A percentile compares a stretch with the other conserved stretches of the same genome.
Evolutionary conservation across 352 stramenopile species (phyloP).

Genomic region (Aphanomyces invadans): DNA sequence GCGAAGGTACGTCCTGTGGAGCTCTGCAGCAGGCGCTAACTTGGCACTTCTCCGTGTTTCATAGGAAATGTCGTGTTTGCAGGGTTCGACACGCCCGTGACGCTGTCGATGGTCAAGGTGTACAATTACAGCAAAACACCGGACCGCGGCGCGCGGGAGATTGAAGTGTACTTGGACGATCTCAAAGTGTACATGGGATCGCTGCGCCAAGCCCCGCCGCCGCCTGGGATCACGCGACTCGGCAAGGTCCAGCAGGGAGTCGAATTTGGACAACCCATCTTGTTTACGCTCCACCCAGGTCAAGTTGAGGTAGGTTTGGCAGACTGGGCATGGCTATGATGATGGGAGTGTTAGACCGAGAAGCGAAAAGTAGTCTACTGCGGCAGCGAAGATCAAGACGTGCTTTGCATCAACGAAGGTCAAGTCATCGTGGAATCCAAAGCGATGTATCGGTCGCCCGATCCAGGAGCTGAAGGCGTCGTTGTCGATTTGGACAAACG

Average conservation of each 20-base stretch:
- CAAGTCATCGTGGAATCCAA: conserved; percentile 79
- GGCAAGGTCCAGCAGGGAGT: conserved; percentile 38
- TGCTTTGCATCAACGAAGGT: conserved; percentile 85
- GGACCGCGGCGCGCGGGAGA: conserved; percentile 66
- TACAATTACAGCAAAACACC: conserved; percentile 87
- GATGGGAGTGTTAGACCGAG: conserved; percentile 27
- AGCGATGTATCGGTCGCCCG: conserved; percentile 67
- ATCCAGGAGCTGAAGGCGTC: conserved; percentile 66
- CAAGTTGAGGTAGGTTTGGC: conserved; percentile 52
- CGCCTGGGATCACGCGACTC: conserved; percentile 27
- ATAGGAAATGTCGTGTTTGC: conserved; percentile 65
- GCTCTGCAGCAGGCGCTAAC: too few relatives aligned
- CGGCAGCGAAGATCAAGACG: conserved; percentile 72
- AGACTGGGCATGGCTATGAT: too few relatives aligned
- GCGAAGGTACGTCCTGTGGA: conserved; percentile 9
- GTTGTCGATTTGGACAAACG: conserved; percentile 57
- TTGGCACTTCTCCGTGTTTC: too few relatives aligned
- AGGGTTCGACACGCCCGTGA: conserved; percentile 57
- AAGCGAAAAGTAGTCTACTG: conserved; percentile 65
- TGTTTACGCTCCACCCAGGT: conserved; percentile 65
- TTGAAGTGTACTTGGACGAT: conserved; percentile 84
- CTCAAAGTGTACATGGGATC: conserved; percentile 67
- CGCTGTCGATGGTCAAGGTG: conserved; percentile 78
- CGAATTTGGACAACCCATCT: conserved; percentile 70
- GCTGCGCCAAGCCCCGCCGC: conserved; percentile 40